Percentiles rank a stretch among this genome's conserved stretches.
These are phyloP conservation scores for Boletus sp. DNA, from an alignment of 1,284 basidiomycete genomes.

Conservation along the genomic window DNA sequence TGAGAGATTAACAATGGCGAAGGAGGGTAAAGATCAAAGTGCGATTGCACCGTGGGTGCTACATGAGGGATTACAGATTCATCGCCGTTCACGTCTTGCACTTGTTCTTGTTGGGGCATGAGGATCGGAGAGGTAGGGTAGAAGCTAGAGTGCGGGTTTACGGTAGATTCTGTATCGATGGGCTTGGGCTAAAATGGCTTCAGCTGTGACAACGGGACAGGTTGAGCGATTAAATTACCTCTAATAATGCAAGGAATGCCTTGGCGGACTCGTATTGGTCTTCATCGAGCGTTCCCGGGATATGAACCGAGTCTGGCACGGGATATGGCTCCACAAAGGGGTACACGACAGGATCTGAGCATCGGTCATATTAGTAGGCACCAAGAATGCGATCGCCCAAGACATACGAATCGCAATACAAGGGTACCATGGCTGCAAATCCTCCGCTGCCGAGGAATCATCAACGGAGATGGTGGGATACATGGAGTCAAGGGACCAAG, in stretches of 20 bases:
- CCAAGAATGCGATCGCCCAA: not conserved
- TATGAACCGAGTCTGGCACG: not conserved
- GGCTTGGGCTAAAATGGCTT: slow-evolving; percentile 10
- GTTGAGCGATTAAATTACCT: slow-evolving; percentile 20
- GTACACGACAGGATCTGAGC: slow-evolving; percentile 24
- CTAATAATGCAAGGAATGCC: slow-evolving; percentile 9
- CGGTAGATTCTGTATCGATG: slow-evolving; percentile 33
- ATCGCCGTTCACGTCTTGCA: not conserved
- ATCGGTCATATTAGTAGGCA: not conserved
- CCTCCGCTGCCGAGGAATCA: not conserved
- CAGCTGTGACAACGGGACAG: slow-evolving; percentile 2
- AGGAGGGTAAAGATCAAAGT: not conserved
- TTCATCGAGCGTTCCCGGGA: slow-evolving; percentile 18
- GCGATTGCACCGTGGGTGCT: not conserved
- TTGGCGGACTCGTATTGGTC: slow-evolving; percentile 1
- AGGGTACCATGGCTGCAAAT: slow-evolving; percentile 23
- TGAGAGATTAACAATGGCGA: not conserved
- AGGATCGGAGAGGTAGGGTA: not conserved
- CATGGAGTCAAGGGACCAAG: slow-evolving; percentile 33
- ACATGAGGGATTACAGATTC: too few species aligned
- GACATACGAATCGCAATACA: slow-evolving; percentile 27
- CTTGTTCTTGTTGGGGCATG: not conserved
- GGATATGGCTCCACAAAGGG: slow-evolving; percentile 30
- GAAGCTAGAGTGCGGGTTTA: not conserved
- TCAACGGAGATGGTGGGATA: slow-evolving; percentile 27